Evolutionary conservation across 2,329 filamentous ascomycete genomes (phyloP), one percentile per base, ranked within the genome.

Genomic region (Byssochlamys sp.): DNA sequence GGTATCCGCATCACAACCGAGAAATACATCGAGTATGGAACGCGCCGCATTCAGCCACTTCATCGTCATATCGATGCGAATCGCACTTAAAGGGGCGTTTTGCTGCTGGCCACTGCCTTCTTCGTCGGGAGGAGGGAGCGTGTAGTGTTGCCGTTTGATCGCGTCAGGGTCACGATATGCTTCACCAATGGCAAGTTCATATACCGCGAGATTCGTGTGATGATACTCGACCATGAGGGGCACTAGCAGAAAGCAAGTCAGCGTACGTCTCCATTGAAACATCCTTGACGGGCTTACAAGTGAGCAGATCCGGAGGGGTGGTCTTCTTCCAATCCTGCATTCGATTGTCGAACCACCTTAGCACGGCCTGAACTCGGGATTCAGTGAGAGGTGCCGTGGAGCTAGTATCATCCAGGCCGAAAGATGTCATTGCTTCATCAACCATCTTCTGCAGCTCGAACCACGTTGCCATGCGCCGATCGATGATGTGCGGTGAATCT

Each of bases 41-140:
- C 72, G 71, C 10, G 69, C 67, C 24, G 69, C 66, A 50, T 69
- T 67, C 69, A 73, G 66, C 70, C 70, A 73, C 62, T 72, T 73
- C 49, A 73, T 63, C 2, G 65, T 72, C 59, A 73, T 65, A 52
- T 73, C 70, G 54, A 73, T 65, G 24, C 70, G 69, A 54, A 69
- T 65, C 2, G 68, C 69, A 53, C 70, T 72, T 25, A 71, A 60
- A 4, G 63, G 63, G 5, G 58, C 51, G 2, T 59, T 55, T 0
- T 59, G 31, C 2, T 57, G 54, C 26, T 60, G 59, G 6, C 27
- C 48, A n/a, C 56, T 55, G 10, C 56, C 59, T 12, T 65, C 66
- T 27, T 59, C 58, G n/a, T 68, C 66, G 9, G 65, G 63, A 4
- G 63, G 60, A 33, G 70, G 70, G 6, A 72, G 67, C 1, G 64